phyloP scores from a whole-genome alignment of 495 filamentous ascomycete species.

The Penicillium roqueforti region DNA sequence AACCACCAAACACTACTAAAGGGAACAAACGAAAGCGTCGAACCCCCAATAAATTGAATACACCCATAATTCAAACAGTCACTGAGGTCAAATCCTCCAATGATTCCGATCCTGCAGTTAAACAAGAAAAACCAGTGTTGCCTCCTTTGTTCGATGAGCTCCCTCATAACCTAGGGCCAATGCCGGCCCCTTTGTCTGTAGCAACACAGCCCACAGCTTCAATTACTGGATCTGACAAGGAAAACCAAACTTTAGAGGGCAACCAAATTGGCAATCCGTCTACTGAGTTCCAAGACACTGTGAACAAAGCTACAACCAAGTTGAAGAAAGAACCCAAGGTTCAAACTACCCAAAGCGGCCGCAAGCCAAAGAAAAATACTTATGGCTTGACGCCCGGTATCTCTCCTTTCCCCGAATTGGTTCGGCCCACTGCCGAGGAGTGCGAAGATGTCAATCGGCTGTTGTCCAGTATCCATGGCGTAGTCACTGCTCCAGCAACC shows the following conservation, averaged over 20 bases:
- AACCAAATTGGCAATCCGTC: constrained; percentile 8
- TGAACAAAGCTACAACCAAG: constrained; percentile 18
- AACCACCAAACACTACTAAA: background rate
- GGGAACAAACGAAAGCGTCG: background rate
- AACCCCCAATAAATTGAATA: background rate
- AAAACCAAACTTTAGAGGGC: constrained; percentile 11
- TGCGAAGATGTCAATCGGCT: constrained; percentile 72
- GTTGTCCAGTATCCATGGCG: constrained; percentile 62
- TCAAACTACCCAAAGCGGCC: constrained; percentile 13
- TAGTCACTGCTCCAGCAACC: constrained; percentile 57
- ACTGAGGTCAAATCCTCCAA: background rate
- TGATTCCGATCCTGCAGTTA: background rate
- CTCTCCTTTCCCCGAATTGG: constrained; percentile 66
- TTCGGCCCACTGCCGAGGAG: constrained; percentile 63
- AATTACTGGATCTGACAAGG: constrained; percentile 5
- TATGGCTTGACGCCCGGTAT: constrained; percentile 43
- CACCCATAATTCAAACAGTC: background rate
- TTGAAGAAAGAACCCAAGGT: constrained; percentile 6
- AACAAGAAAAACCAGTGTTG: constrained; percentile 18
- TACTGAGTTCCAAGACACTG: constrained; percentile 15
- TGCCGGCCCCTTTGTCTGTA: background rate
- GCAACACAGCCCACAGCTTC: background rate
- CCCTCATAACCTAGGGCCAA: constrained; percentile 42
- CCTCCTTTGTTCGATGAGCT: constrained; percentile 27
- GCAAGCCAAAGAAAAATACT: constrained; percentile 19